Percentiles rank a stretch among this genome's conserved stretches.
Conservation (phyloP, 1,284 basidiomycete species). For the Hemileia vastatrix region DNA sequence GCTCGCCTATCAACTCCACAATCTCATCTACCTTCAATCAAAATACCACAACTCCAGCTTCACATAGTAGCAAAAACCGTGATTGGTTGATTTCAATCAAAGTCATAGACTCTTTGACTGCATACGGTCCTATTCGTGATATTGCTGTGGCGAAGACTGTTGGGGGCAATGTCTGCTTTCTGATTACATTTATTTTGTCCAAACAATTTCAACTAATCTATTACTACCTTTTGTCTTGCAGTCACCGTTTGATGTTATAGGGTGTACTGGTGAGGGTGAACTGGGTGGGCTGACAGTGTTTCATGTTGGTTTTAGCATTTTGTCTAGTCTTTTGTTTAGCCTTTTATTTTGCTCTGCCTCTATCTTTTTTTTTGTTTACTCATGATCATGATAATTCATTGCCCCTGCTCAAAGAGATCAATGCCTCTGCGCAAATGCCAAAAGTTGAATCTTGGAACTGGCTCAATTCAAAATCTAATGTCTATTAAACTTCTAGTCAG, state of each 20-base stretch:
- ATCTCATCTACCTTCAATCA: no score
- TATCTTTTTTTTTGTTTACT: background rate
- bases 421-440: slow-evolving; percentile 11
- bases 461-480: background rate
- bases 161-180: slow-evolving; percentile 7
- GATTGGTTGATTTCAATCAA: no score
- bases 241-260: slow-evolving; percentile 13
- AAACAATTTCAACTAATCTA: background rate
- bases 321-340: background rate
- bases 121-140: slow-evolving; percentile 18
- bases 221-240: background rate
- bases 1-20: no score
- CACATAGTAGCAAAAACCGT: no score
- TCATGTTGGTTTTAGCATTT: slow-evolving; percentile 1
- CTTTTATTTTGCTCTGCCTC: background rate
- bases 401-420: slow-evolving; percentile 1
- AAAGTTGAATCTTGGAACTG: background rate
- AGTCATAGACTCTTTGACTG: slow-evolving; percentile 9
- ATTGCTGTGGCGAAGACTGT: slow-evolving; percentile 14
- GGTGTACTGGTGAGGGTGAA: slow-evolving; percentile 14
- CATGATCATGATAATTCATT: background rate
- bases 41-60: no score
- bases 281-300: slow-evolving; percentile 19
- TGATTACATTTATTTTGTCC: background rate
- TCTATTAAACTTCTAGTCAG: slow-evolving; percentile 3